Percentiles rank a stretch among this genome's conserved stretches.
Conservation (phyloP, 2,329 filamentous ascomycete species). For the Fusarium musae region DNA sequence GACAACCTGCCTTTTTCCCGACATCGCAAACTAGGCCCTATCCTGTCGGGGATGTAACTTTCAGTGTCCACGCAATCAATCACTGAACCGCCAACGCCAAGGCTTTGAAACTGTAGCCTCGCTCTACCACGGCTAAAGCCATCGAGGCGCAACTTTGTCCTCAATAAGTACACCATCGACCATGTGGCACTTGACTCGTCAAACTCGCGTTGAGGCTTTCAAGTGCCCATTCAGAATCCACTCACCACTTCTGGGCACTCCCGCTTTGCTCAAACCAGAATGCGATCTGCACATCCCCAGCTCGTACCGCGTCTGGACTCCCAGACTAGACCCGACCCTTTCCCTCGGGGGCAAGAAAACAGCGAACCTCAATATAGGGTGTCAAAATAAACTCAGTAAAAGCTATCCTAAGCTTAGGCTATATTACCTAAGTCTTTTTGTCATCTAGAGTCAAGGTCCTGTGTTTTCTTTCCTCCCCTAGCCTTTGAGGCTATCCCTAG, state of each 20-base stretch:
- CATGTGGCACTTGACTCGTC: slow-evolving; percentile 30
- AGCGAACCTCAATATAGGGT: too few species aligned
- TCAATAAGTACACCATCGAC: neutral
- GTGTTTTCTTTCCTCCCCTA: too few species aligned
- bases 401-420: too few species aligned
- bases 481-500: slow-evolving; percentile 2
- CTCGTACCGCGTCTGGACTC: slow-evolving; percentile 21
- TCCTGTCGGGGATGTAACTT: neutral
- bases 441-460: too few species aligned
- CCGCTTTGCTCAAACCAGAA: slow-evolving; percentile 9
- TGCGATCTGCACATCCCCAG: slow-evolving; percentile 20
- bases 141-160: slow-evolving; percentile 1
- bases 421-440: too few species aligned
- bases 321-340: neutral
- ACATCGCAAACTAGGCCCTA: slow-evolving; percentile 3
- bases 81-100: slow-evolving; percentile 4
- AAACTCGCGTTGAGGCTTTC: neutral
- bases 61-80: neutral
- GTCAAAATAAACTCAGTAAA: too few species aligned
- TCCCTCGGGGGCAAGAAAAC: too few species aligned
- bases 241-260: slow-evolving; percentile 1
- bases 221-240: slow-evolving; percentile 22
- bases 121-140: neutral
- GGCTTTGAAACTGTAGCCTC: slow-evolving; percentile 1
- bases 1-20: neutral